These are phyloP conservation scores for Paramecium octaurelia DNA, from an alignment of 73 alveolate genomes.

Conservation along the genomic window DNA sequence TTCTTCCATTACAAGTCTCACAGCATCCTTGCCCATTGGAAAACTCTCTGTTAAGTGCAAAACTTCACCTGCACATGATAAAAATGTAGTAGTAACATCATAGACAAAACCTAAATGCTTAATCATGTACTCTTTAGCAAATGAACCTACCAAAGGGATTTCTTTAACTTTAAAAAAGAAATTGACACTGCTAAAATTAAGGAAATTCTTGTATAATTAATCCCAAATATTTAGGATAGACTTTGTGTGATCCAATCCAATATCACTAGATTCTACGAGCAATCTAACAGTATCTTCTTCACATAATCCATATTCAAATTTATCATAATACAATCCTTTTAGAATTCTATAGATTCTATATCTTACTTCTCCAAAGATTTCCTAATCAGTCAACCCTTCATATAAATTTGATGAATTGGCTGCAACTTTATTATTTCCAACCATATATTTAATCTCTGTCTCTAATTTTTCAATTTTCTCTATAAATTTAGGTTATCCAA, in stretches of 20 bases:
- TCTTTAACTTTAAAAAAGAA: conserved; percentile 52
- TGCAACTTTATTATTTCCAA: background rate
- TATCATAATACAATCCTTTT: conserved; percentile 65
- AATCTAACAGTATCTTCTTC: conserved; percentile 57
- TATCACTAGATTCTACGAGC: conserved; percentile 63
- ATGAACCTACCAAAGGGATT: conserved; percentile 32
- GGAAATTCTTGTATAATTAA: conserved; percentile 16
- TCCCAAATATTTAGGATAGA: conserved; percentile 53
- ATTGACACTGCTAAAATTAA: conserved; percentile 23
- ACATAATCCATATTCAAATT: conserved; percentile 66
- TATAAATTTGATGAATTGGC: background rate
- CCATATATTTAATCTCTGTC: background rate
- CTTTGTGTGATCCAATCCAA: conserved; percentile 64
- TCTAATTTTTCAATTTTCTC: conserved; percentile 17
- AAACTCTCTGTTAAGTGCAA: background rate
- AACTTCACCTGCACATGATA: conserved; percentile 53
- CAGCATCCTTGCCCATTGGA: conserved; percentile 49
- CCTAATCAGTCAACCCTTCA: conserved; percentile 55
- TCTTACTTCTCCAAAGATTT: conserved; percentile 64
- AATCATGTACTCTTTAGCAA: conserved; percentile 47
- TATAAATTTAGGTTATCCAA: conserved; percentile 46
- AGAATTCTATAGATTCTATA: conserved; percentile 67
- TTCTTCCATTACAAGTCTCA: conserved; percentile 50
- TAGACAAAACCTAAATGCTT: conserved; percentile 63
- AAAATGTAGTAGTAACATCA: conserved; percentile 64